A percentile compares a stretch with the other conserved stretches of the same genome.
Conservation (phyloP, 345 rosid genomes). For the Citrus mangshanensis region DNA sequence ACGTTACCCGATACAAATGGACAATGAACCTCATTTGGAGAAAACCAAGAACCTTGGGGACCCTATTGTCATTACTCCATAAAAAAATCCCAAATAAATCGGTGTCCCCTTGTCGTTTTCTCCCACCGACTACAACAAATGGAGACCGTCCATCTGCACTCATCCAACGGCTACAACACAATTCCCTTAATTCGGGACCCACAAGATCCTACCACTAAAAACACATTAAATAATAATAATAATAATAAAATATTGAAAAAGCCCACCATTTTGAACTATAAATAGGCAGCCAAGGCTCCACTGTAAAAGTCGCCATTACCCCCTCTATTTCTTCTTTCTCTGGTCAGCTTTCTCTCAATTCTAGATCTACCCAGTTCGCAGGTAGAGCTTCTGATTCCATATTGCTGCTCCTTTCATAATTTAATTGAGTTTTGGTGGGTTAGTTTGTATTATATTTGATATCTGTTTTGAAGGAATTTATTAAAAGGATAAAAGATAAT, state of each 20-base stretch:
- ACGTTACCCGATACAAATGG: background rate
- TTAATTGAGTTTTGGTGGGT: background rate
- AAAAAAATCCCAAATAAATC: background rate
- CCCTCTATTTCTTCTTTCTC: background rate
- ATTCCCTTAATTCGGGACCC: background rate
- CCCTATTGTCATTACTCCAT: background rate
- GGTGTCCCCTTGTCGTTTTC: background rate
- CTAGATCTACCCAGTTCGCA: background rate
- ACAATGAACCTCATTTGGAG: background rate
- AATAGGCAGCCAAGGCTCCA: background rate
- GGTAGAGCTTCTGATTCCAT: background rate
- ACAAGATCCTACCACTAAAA: background rate
- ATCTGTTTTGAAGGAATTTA: no score
- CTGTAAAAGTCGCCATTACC: background rate
- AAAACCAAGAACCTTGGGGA: background rate
- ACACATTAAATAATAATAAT: background rate
- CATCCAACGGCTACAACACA: background rate
- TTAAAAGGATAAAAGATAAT: no score
- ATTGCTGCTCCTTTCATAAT: background rate
- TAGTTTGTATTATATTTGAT: background rate
- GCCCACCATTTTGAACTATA: background rate
- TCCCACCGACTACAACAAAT: background rate
- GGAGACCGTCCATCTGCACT: background rate
- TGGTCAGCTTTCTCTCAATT: background rate
- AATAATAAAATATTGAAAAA: background rate